Conservation (phyloP, 2,329 filamentous ascomycete genomes). For the Ploettnerulaceae sp. region DNA sequence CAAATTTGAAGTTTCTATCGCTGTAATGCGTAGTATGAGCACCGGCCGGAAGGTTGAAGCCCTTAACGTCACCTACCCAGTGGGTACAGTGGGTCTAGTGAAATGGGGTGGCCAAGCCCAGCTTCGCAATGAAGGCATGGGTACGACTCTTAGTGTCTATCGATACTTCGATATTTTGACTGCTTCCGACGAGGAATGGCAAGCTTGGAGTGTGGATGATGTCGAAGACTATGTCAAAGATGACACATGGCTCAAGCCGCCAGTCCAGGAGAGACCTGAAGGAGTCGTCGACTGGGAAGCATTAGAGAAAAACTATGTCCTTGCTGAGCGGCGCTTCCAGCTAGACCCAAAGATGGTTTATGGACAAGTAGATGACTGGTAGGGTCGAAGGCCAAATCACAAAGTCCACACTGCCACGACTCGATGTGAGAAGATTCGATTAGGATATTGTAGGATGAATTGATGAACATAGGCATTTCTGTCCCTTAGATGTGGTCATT, state of each 20-base stretch:
- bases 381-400: too few relatives aligned
- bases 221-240: constrained; percentile 19
- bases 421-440: too few relatives aligned
- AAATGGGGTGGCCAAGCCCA: constrained; percentile 26
- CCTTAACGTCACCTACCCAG: constrained; percentile 29
- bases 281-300: constrained; percentile 26
- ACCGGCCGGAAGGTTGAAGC: constrained; percentile 21
- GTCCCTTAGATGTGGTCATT: too few relatives aligned
- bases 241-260: constrained; percentile 23
- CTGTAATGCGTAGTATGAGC: constrained; percentile 16
- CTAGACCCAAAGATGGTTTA: neutral
- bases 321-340: constrained; percentile 12
- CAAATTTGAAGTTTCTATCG: constrained; percentile 33
- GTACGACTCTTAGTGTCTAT: constrained; percentile 12
- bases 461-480: too few relatives aligned
- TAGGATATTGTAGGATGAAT: too few relatives aligned
- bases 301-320: constrained; percentile 16
- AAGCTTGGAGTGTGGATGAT: constrained; percentile 9
- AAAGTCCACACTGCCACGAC: too few relatives aligned
- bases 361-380: constrained; percentile 4
- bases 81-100: constrained; percentile 25
- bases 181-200: constrained; percentile 11
- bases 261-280: constrained; percentile 20
- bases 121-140: constrained; percentile 15
- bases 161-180: constrained; percentile 15